Evolutionary conservation across 495 filamentous ascomycete genomes (phyloP), one percentile per base, ranked within the genome.

Genomic region (Penicillium waksmanii): DNA sequence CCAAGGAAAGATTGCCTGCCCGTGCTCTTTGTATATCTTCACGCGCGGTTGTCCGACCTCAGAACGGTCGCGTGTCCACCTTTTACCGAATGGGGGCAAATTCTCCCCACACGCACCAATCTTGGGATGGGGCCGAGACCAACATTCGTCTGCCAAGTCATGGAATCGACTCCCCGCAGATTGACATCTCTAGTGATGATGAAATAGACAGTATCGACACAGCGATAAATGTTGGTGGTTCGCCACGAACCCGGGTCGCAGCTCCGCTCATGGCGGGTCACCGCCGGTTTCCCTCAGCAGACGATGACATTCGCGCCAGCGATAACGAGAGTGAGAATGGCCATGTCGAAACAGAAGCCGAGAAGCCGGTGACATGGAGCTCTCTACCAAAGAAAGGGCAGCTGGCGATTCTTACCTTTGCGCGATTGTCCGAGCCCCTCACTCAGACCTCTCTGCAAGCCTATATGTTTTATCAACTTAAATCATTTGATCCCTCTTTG

Each of bases 381-480:
- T 85, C 87, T 49, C 75, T 96, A 1, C 91, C 91, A 1, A 78
- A 82, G 53, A 94, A 92, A 64, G 78, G 84, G 57, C 91, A 96
- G 69, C 78, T 96, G 55, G 73, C 87, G 5, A 85, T 95, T 57
- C 76, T 96, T 51, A 89, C 88, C 0, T 74, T 92, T 40, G 84
- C 90, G 9, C 82, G 91, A 33, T 75, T 95, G 33, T 90, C 89
- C 19, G 91, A 95, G 66, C 91, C 91, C 3, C 77, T 95, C 13
- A 85, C 89, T 1, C 89, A 93, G 67, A 92, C 88, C 2, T 90
- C 86, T 47, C 73, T 95, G 49, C 87, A 89, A 66, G 80, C 79
- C 62, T 93, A 91, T 69, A 82, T 93, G 80, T 90, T 89, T 65
- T 89, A 89, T 62, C 86, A 89, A 70, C 78, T 90, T 4, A 84